These are phyloP conservation scores for Saururus chinensis DNA, from an alignment of 164 flowering plant genomes.

Conservation along the genomic window DNA sequence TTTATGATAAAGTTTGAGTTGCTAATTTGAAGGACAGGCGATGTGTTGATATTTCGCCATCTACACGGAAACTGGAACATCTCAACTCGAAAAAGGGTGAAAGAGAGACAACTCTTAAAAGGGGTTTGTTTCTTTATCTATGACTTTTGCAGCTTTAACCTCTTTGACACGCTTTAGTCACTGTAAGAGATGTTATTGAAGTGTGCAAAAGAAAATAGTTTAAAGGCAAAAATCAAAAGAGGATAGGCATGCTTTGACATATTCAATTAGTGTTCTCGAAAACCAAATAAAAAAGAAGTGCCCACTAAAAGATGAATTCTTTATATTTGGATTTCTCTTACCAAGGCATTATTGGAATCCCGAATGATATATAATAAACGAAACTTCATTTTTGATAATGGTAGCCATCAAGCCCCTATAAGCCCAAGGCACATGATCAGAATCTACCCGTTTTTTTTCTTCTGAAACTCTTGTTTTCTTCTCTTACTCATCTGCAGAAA, in stretches of 20 bases:
- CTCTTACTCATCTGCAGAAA: background rate
- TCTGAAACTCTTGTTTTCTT: background rate
- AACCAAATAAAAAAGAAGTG: background rate
- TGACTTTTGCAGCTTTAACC: too few relatives aligned
- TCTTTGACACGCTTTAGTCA: background rate
- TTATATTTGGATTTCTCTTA: conserved; percentile 1
- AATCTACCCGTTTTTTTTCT: background rate
- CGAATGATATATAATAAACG: background rate
- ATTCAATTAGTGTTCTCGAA: background rate
- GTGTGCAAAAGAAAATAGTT: background rate
- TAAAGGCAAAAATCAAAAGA: background rate
- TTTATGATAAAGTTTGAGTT: too few relatives aligned
- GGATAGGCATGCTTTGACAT: background rate
- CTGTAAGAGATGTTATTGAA: background rate
- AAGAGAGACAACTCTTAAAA: too few relatives aligned
- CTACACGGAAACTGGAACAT: too few relatives aligned
- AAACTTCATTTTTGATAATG: background rate
- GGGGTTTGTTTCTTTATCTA: too few relatives aligned
- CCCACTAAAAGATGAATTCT: background rate
- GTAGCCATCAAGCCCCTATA: conserved; percentile 1
- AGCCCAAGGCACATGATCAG: background rate
- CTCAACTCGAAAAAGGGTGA: too few relatives aligned
- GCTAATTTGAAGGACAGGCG: too few relatives aligned
- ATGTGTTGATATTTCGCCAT: too few relatives aligned
- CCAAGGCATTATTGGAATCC: conserved; percentile 10